phyloP scores from a whole-genome alignment of 139 green algal species.

The Haematococcus sp. region DNA sequence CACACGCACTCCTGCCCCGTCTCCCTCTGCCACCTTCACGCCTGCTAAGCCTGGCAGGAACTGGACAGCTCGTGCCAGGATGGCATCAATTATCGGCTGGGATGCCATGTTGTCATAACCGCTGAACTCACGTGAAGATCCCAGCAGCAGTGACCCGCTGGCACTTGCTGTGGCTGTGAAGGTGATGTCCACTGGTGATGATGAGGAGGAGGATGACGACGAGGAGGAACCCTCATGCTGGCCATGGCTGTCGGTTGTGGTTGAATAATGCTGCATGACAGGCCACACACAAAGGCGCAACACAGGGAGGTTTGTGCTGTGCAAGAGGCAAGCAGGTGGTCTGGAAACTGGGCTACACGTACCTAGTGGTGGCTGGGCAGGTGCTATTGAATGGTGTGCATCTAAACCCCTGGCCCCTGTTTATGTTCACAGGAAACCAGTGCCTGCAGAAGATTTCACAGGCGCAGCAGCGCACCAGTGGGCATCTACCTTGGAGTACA shows the following conservation, averaged over 20 bases:
- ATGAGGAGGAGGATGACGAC: too few species aligned
- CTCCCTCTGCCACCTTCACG: neutral
- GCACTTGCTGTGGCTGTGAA: constrained; percentile 75
- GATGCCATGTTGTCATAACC: neutral
- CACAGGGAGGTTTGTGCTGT: too few species aligned
- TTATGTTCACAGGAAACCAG: too few species aligned
- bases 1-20: constrained; percentile 31
- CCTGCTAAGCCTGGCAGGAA: constrained; percentile 59
- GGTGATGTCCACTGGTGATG: constrained; percentile 52
- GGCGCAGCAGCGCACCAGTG: too few species aligned
- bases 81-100: constrained; percentile 45
- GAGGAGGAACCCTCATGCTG: neutral
- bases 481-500: constrained; percentile 66
- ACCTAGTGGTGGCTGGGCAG: too few species aligned
- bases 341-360: too few species aligned
- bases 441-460: too few species aligned
- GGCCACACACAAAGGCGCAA: too few species aligned
- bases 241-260: neutral
- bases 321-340: too few species aligned
- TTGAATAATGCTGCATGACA: constrained; percentile 30
- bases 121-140: constrained; percentile 13
- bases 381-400: too few species aligned
- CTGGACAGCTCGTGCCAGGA: constrained; percentile 47
- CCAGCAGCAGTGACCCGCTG: constrained; percentile 57
- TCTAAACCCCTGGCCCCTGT: too few species aligned